Base-by-base conservation (phyloP, 148 eudicot genomes). In the Arctostaphylos glauca region DNA sequence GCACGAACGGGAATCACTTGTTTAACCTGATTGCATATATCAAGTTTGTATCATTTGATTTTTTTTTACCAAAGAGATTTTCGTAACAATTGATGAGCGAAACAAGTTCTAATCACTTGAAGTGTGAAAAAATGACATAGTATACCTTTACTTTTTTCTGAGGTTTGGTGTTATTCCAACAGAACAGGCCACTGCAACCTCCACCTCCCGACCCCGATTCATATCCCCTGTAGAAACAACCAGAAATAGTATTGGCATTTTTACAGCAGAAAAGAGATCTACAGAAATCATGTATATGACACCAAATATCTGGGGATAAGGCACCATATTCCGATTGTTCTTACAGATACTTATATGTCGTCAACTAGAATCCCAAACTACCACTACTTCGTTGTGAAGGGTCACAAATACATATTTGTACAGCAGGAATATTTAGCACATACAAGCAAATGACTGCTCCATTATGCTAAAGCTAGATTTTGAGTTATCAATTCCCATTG, bases 131-230 rank as follows among this genome's bases (percentile, higher is more conserved):
- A 56, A 9, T 44, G 9, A 12, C 25, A 4, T 55, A 62, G 9
- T 0, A 59, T 85, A 94, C 99, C 91, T 96, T 94, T 41, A 73
- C 88, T 70, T 82, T 89, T 84, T 84, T 91, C 7, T 70, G 87
- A 84, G 88, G 90, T 86, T 83, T 88, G 86, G 84, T 16, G 10
- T 80, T 87, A 25, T 89, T 92, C 97, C 99, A 96, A 89, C 99
- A 96, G 80, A 91, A 92, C 25, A 93, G 86, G 74, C 91, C 90
- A 77, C 92, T 90, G 81, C 99, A 96, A 80, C 97, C 97, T 55
- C 90, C 72, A 72, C 78, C 85, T 60, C 97, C 98, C 15, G 96
- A 41, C 49, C 97, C 92, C n/a, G 98, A 96, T 84, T 96, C 98
- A 55, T 96, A 96, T 49, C 96, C 99, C 87, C 99, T 96, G 87